Conservation (phyloP, 2,329 filamentous ascomycete species). For the Penicillium sp. region DNA sequence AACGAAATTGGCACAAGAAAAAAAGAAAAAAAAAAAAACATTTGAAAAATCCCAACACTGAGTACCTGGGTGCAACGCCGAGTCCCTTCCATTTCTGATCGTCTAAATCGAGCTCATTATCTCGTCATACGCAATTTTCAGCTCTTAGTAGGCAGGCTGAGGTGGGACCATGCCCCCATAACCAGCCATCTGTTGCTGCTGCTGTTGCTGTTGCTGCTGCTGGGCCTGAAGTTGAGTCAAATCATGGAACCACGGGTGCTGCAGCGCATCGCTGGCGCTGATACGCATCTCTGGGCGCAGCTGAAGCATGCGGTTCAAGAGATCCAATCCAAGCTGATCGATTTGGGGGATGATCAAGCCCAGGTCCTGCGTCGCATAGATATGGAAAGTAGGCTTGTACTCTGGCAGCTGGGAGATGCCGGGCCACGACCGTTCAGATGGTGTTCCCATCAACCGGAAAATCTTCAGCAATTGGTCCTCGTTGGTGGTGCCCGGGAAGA, state of each 20-base stretch:
- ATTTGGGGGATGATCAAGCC: slow-evolving; percentile 85
- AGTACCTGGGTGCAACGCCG: slow-evolving; percentile 30
- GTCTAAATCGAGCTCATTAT: slow-evolving; percentile 28
- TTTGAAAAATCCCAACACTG: slow-evolving; percentile 13
- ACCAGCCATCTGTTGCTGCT: slow-evolving; percentile 34
- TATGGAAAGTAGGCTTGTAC: slow-evolving; percentile 93
- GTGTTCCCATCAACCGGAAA: slow-evolving; percentile 97
- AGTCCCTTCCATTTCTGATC: slow-evolving; percentile 29
- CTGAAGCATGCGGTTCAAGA: slow-evolving; percentile 89
- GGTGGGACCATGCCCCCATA: slow-evolving; percentile 42
- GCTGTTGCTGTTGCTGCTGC: slow-evolving; percentile 42
- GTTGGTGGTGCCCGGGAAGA: slow-evolving; percentile 97
- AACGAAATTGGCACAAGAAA: slow-evolving; percentile 3
- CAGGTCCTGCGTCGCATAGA: slow-evolving; percentile 90
- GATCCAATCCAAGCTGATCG: slow-evolving; percentile 80
- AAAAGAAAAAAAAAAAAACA: slow-evolving; percentile 12
- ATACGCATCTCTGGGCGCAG: slow-evolving; percentile 88
- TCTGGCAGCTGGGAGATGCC: slow-evolving; percentile 95
- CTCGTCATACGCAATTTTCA: slow-evolving; percentile 24
- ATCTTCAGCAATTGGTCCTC: slow-evolving; percentile 97
- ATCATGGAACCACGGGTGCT: slow-evolving; percentile 88
- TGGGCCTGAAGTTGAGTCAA: slow-evolving; percentile 57
- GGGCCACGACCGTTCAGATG: slow-evolving; percentile 92
- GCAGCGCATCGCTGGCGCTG: slow-evolving; percentile 79
- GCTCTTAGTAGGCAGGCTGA: slow-evolving; percentile 35